Conservation (phyloP, 345 rosid species). For the Sonneratia alba region DNA sequence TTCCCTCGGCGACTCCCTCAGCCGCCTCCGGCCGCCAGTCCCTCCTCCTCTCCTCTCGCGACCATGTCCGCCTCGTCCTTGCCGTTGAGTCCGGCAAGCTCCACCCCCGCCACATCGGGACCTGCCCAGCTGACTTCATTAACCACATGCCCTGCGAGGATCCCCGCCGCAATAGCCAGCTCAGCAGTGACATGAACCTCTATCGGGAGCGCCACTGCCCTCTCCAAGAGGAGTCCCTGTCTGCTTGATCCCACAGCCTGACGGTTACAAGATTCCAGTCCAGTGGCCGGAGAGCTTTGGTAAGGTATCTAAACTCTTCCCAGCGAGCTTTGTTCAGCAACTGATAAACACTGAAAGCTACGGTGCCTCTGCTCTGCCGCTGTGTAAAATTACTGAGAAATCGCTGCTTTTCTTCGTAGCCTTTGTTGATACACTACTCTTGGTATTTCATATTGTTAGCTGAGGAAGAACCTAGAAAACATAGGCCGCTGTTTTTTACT, state of each 20-base stretch:
- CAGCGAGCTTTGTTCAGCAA: too few species aligned
- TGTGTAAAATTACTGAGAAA: not conserved
- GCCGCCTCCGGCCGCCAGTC: conserved; percentile 96
- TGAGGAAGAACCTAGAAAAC: too few species aligned
- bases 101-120: conserved; percentile 47
- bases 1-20: conserved; percentile 82
- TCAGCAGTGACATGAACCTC: conserved; percentile 83
- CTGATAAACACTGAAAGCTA: too few species aligned
- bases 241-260: conserved; percentile 85
- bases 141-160: conserved; percentile 97
- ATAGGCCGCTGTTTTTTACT: too few species aligned
- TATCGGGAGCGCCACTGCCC: conserved; percentile 94
- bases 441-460: too few species aligned
- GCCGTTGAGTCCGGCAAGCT: conserved; percentile 57
- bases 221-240: conserved; percentile 56
- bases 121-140: conserved; percentile 61
- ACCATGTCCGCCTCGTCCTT: conserved; percentile 68
- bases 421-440: too few species aligned
- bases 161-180: conserved; percentile 83
- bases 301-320: conserved; percentile 36
- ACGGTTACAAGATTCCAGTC: conserved; percentile 67
- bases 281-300: conserved; percentile 86
- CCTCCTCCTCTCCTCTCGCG: conserved; percentile 65
- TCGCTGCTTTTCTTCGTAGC: not conserved
- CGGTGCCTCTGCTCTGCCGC: too few species aligned